Conservation (phyloP, 305 asterid species). For the Ajuga reptans region DNA sequence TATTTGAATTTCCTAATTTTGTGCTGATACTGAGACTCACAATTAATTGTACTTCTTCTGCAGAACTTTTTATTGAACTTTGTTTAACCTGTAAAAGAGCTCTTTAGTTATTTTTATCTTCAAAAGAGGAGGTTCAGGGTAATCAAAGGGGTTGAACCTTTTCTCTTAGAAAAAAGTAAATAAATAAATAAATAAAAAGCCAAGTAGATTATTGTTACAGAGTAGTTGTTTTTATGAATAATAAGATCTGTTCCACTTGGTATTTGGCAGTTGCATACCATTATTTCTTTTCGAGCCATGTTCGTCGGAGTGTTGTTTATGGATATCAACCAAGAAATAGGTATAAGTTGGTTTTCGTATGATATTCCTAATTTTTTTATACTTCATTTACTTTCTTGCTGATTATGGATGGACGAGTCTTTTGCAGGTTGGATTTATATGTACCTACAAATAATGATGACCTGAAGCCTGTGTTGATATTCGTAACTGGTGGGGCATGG, state of each 20-base stretch:
- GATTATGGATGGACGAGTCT: conserved; percentile 1
- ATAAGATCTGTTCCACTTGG: conserved; percentile 7
- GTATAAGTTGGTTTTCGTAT: conserved; percentile 26
- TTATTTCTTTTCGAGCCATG: conserved; percentile 79
- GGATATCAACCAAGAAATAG: conserved; percentile 91
- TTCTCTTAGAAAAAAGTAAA: too few species aligned
- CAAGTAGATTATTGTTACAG: not conserved
- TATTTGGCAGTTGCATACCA: conserved; percentile 65
- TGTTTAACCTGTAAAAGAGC: not conserved
- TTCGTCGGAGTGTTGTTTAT: conserved; percentile 70
- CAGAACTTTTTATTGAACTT: not conserved
- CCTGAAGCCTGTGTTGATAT: conserved; percentile 77
- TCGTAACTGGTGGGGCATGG: conserved; percentile 99
- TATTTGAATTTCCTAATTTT: not conserved
- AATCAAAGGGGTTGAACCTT: too few species aligned
- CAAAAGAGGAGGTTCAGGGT: too few species aligned
- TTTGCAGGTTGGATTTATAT: conserved; percentile 84
- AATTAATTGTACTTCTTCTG: not conserved
- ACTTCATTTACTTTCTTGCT: conserved; percentile 16
- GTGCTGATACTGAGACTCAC: not conserved
- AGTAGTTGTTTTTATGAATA: conserved; percentile 6
- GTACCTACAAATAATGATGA: conserved; percentile 50
- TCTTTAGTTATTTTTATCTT: not conserved
- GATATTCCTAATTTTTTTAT: not conserved
- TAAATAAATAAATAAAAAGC: too few species aligned